These are phyloP conservation scores for Suhomyces canberraensis DNA, from an alignment of 805 yeast genomes.

Conservation along the genomic window DNA sequence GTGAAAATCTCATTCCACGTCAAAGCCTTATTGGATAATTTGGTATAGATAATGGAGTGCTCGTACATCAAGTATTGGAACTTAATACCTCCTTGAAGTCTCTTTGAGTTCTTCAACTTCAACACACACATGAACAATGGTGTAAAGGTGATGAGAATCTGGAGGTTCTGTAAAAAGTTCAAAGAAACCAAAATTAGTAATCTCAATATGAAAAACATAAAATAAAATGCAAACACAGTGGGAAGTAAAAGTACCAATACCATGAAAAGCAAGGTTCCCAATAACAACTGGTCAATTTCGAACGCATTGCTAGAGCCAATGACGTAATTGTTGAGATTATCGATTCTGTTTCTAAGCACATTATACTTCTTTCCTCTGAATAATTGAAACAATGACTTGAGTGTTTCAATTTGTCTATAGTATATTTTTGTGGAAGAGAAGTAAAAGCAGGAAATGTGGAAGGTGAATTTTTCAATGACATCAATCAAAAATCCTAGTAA, in stretches of 20 bases:
- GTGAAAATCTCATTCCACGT: slow-evolving; percentile 32
- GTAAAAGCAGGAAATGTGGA: slow-evolving; percentile 77
- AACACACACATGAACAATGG: slow-evolving; percentile 83
- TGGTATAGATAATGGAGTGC: slow-evolving; percentile 22
- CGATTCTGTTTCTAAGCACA: slow-evolving; percentile 79
- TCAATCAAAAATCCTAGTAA: slow-evolving; percentile 67
- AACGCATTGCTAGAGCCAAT: slow-evolving; percentile 36
- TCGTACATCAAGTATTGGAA: slow-evolving; percentile 22
- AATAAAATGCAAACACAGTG: slow-evolving; percentile 81
- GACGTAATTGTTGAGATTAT: slow-evolving; percentile 56
- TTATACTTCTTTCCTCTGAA: slow-evolving; percentile 90
- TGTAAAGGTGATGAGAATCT: slow-evolving; percentile 72
- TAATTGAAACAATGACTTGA: slow-evolving; percentile 73
- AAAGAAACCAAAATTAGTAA: slow-evolving; percentile 46
- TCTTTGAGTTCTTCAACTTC: slow-evolving; percentile 72
- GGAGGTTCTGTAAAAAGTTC: slow-evolving; percentile 53
- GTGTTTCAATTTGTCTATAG: slow-evolving; percentile 64
- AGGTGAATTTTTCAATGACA: slow-evolving; percentile 53
- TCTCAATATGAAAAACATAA: slow-evolving; percentile 63
- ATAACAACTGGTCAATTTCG: slow-evolving; percentile 78
- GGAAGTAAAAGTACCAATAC: slow-evolving; percentile 77
- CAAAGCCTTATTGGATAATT: slow-evolving; percentile 36
- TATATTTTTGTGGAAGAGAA: slow-evolving; percentile 76
- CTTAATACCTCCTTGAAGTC: slow-evolving; percentile 52
- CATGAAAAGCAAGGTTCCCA: slow-evolving; percentile 88